phyloP scores from a whole-genome alignment of 352 stramenopile species.

The Pythium monospermum region DNA sequence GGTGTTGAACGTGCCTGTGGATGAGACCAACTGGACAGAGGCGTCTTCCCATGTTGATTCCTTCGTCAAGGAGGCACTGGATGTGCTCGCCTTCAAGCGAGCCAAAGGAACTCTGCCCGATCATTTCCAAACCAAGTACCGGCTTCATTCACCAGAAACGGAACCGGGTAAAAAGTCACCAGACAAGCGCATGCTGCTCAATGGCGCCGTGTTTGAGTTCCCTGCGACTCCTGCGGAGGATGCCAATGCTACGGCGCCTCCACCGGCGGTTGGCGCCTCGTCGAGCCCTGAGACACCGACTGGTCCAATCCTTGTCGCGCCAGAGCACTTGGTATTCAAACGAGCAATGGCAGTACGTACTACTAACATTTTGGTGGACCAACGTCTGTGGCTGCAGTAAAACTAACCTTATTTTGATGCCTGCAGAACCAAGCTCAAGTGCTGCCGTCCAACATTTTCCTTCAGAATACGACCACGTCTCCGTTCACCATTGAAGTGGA shows the following conservation, averaged over 20 bases:
- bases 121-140: slow-evolving; percentile 56
- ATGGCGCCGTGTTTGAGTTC: slow-evolving; percentile 34
- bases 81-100: slow-evolving; percentile 63
- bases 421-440: slow-evolving; percentile 31
- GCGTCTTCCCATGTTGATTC: slow-evolving; percentile 56
- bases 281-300: slow-evolving; percentile 22
- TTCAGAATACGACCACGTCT: slow-evolving; percentile 63
- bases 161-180: slow-evolving; percentile 44
- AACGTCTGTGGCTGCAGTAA: slow-evolving; percentile 4
- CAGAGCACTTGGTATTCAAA: slow-evolving; percentile 63
- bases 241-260: slow-evolving; percentile 10
- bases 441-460: slow-evolving; percentile 66
- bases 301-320: slow-evolving; percentile 51
- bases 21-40: slow-evolving; percentile 36
- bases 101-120: slow-evolving; percentile 56
- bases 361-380: neutral
- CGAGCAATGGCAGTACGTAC: slow-evolving; percentile 28
- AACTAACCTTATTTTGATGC: neutral
- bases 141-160: slow-evolving; percentile 48
- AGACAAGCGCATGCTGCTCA: slow-evolving; percentile 27
- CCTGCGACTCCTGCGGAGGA: slow-evolving; percentile 22
- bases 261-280: slow-evolving; percentile 8
- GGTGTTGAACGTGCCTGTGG: slow-evolving; percentile 64
- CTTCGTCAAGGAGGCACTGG: slow-evolving; percentile 62
- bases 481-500: slow-evolving; percentile 59